A percentile compares a stretch with the other conserved stretches of the same genome.
These are phyloP conservation scores for Penicillium sp. DNA, from an alignment of 2,329 filamentous ascomycete species.

Conservation along the genomic window DNA sequence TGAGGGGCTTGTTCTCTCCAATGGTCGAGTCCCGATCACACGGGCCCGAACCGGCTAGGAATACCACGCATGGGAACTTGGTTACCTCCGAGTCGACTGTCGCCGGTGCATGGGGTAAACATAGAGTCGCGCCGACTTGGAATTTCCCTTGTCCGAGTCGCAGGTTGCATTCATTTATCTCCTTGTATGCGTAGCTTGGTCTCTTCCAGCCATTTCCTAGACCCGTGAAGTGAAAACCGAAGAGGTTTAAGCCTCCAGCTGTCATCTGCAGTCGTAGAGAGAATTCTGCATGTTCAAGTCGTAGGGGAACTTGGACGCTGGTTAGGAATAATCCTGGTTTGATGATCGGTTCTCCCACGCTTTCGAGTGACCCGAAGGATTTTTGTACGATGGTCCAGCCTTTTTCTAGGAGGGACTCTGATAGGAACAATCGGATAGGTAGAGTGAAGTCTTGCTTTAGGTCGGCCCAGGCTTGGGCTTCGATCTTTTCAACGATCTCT, in stretches of 20 bases:
- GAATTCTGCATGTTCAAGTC: not conserved
- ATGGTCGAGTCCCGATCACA: slow-evolving; percentile 7
- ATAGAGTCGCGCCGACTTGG: not conserved
- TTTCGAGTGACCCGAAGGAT: not conserved
- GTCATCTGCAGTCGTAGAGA: not conserved
- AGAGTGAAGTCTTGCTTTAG: not conserved
- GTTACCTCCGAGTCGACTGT: not conserved
- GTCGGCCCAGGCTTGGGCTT: not conserved
- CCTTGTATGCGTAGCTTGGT: not conserved
- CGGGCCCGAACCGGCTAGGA: slow-evolving; percentile 1
- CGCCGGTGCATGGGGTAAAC: not conserved
- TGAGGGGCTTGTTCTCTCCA: not conserved
- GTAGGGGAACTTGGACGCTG: not conserved
- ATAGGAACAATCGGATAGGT: not conserved
- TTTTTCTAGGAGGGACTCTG: not conserved
- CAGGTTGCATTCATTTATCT: too few species aligned
- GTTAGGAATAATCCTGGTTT: not conserved
- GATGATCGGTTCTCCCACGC: not conserved
- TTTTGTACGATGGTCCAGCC: not conserved
- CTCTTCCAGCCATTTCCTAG: not conserved
- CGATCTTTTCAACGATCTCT: not conserved
- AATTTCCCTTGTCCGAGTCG: not conserved
- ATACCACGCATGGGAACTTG: not conserved
- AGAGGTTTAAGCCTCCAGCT: not conserved
- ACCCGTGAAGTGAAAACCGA: slow-evolving; percentile 1